phyloP scores from a whole-genome alignment of 1,284 basidiomycete species.

The Agroathelia rolfsii region DNA sequence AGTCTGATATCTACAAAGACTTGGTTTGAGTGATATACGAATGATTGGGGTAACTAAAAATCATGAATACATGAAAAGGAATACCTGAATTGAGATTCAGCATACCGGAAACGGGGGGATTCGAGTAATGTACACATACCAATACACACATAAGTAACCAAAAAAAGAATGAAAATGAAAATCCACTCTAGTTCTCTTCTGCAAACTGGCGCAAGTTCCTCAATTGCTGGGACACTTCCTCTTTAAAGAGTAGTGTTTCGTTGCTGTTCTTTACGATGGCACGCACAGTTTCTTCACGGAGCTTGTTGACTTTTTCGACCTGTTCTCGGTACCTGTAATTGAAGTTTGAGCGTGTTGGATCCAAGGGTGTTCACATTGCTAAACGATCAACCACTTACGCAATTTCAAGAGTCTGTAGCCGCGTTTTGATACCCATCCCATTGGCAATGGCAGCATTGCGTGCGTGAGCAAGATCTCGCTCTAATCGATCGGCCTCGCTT shows the following conservation, averaged over 20 bases:
- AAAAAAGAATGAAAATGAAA: too few species aligned
- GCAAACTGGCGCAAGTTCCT: slow-evolving; percentile 57
- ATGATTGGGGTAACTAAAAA: too few species aligned
- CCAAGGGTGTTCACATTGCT: too few species aligned
- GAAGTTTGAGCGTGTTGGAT: too few species aligned
- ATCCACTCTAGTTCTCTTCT: slow-evolving; percentile 43
- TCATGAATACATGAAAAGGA: too few species aligned
- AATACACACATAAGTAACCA: too few species aligned
- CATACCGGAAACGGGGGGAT: too few species aligned
- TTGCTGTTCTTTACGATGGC: slow-evolving; percentile 75
- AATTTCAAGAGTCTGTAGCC: slow-evolving; percentile 58
- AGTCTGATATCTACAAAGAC: too few species aligned
- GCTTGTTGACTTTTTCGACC: slow-evolving; percentile 54
- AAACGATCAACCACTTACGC: slow-evolving; percentile 30
- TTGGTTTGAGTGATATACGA: too few species aligned
- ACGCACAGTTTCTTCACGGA: slow-evolving; percentile 67
- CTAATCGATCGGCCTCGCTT: slow-evolving; percentile 50
- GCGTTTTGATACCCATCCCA: slow-evolving; percentile 70
- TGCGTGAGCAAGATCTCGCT: slow-evolving; percentile 60
- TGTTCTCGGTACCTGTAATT: slow-evolving; percentile 65
- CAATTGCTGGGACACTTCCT: slow-evolving; percentile 60
- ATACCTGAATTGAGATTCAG: too few species aligned
- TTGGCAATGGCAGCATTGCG: slow-evolving; percentile 64
- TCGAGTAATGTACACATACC: too few species aligned
- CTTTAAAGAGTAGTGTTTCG: slow-evolving; percentile 70